Base-by-base conservation (phyloP, 768 basidiomycete species). In the Rhodosporidiobolus sp. region DNA sequence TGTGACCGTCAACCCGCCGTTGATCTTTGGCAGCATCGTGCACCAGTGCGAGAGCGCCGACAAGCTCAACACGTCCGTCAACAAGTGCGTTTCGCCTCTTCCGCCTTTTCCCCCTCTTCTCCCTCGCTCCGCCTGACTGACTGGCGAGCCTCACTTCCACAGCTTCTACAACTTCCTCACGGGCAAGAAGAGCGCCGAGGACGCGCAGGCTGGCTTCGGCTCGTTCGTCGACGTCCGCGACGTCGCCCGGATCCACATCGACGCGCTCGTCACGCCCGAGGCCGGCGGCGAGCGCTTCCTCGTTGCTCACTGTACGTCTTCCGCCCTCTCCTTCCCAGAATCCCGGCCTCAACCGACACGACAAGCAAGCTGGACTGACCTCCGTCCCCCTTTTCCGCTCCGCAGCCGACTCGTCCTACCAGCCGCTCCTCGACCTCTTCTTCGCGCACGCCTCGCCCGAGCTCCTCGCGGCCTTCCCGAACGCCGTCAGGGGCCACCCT, bases 141-240 rank as follows among this genome's bases (percentile, higher is more conserved):
- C 30, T 20, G 2, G 7, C n/a, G n/a, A n/a, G n/a, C n/a, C n/a
- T n/a, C n/a, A n/a, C n/a, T 9, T 34, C 6, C 38, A 32, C 65
- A 32, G 67, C 61, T 79, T 74, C 52, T 77, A 77, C 69, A 43
- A 59, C 14, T 69, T 67, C 74, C 56, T 77, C 38, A 63, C 16
- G 3, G 77, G 75, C 35, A 55, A 69, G 19, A 78, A 77, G 50
- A 66, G 63, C 34, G 67, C 65, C 52, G 61, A 65, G 1, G 75
- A 77, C 28, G 70, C 77, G 1, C 63, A 63, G 16, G 63, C 50
- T 10, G 55, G 65, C 0, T 67, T 60, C 43, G 76, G 76, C 3
- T 55, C 43, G 54, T 81, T 79, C 68, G 78, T 82, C 48, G 83
- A 83, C 70, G 83, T 83, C 26, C 77, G 83, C 22, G 83, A 83